These are phyloP conservation scores for Hibiscus tridactylites DNA, from an alignment of 345 rosid genomes.

Conservation along the genomic window DNA sequence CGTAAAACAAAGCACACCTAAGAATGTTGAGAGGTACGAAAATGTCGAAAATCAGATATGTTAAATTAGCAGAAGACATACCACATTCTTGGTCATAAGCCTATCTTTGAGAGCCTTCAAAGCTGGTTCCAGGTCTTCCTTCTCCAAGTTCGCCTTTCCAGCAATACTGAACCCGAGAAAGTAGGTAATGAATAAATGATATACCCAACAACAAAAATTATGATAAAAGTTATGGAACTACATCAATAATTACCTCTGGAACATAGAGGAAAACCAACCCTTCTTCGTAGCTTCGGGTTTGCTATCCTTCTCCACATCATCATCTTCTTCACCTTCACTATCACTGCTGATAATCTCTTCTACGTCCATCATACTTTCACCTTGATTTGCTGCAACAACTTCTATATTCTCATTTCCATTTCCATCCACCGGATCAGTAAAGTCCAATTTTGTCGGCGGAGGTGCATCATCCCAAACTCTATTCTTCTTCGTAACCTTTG, in stretches of 20 bases:
- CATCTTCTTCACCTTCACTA: constrained; percentile 70
- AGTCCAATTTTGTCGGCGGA: constrained; percentile 64
- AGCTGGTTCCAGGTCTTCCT: constrained; percentile 84
- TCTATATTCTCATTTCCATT: constrained; percentile 46
- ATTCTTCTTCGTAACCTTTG: constrained; percentile 69
- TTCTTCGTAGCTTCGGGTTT: constrained; percentile 67
- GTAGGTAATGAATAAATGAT: neutral
- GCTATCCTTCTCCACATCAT: constrained; percentile 51
- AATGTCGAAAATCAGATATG: neutral
- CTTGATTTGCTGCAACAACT: constrained; percentile 66
- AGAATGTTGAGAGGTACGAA: neutral
- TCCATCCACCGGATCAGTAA: constrained; percentile 57
- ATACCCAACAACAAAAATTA: neutral
- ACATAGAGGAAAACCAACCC: constrained; percentile 96
- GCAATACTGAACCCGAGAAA: constrained; percentile 61
- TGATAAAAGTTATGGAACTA: neutral
- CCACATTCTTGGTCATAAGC: constrained; percentile 99
- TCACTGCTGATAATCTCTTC: constrained; percentile 88
- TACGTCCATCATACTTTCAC: constrained; percentile 98
- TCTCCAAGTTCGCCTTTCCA: constrained; percentile 93
- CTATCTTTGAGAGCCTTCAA: constrained; percentile 91
- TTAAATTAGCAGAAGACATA: constrained; percentile 25
- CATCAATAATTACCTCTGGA: constrained; percentile 63
- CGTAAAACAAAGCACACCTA: neutral
- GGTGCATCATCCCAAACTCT: constrained; percentile 95